Base-by-base conservation (phyloP, 2,329 filamentous ascomycete species). In the Berkeleyomyces basicola region DNA sequence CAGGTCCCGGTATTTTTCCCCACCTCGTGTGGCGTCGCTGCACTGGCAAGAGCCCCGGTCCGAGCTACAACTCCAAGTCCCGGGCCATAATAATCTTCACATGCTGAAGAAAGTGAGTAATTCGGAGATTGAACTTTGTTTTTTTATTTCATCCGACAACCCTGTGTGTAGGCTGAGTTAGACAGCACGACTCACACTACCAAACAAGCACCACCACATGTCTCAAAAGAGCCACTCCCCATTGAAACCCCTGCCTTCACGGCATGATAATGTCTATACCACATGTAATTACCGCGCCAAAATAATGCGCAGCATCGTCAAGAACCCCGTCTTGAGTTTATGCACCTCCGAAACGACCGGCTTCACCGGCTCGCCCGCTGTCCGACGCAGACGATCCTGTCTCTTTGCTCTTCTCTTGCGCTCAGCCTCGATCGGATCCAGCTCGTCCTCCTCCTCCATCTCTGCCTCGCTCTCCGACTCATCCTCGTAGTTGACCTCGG, bases 351-450 rank as follows among this genome's bases (percentile, higher is more conserved):
- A 76, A n/a, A 96, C 82, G 1, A 78, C 74, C 3, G 90, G 90
- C 75, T 96, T 96, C 61, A 79, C 76, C 0, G 90, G 90, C 75
- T 96, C 90, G 40, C 90, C 90, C 0, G 90, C 90, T 51, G 82
- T 86, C 61, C 90, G 79, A 66, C 89, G 81, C 61, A 99, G 78
- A 65, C 87, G 82, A 70, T 96, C 91, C 70, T 91, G 88, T 68
- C 81, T 83, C 76, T 85, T 88, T 7, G 83, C 80, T 66, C 92
- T 80, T 65, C 89, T 80, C 69, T 85, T 87, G 65, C 92, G 79
- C 77, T 97, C 93, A 4, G 88, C 88, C 66, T 85, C 84, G 67
- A 99, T 95, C 1, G 92, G 90, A 70, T 97, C 91, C 65, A 88
- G 74, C 64, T 91, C 85, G 63, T 95, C 89, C 61, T 88, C 85